Base-by-base conservation (phyloP, 257 asterid genomes). In the Cinchona pubescens region DNA sequence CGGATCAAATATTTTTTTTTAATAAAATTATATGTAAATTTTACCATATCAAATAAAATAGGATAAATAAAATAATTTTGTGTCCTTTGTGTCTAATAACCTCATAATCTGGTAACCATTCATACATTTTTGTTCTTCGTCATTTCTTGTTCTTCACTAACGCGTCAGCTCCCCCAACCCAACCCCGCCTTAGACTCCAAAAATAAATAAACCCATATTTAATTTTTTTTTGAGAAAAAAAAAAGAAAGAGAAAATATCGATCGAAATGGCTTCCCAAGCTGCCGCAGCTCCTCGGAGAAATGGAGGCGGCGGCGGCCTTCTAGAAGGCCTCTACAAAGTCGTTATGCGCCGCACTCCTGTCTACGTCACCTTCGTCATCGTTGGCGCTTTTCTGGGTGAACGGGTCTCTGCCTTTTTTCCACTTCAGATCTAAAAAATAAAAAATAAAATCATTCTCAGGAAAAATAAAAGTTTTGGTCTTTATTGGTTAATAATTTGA, bases 341-440 rank as follows among this genome's bases (percentile, higher is more conserved):
- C 59, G 55, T 94, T 71, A 88, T 94, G 97, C 96, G 97, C 77
- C 93, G 98, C 16, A 91, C 89, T 75, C 88, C 98, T 42, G 84
- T 93, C 63, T 89, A 89, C 71, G 97, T 86, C 34, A 91, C 97
- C 62, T 91, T 91, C 86, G 94, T 91, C 92, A 77, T 91, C 83
- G 89, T 86, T 74, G 97, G 97, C 59, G 97, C 97, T 72, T 90
- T 91, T 74, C 30, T 87, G 83, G 96, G 91, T 59, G 97, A 91
- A 91, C 87, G 96, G 77, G 96, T 92, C 60, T 21, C 21, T 69
- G 70, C 63, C 19, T 6, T 59, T 59, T 43, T 71, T 65, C 55
- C 71, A 72, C 16, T 70, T 72, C 49, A 72, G 75, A 81, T 81
- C 76, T 75, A 49, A 66, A 67, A 46, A 67, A 56, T 23, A 45